These are phyloP conservation scores for Oropetium thomaeum DNA, from an alignment of 176 grass and related monocot genomes.

Conservation along the genomic window DNA sequence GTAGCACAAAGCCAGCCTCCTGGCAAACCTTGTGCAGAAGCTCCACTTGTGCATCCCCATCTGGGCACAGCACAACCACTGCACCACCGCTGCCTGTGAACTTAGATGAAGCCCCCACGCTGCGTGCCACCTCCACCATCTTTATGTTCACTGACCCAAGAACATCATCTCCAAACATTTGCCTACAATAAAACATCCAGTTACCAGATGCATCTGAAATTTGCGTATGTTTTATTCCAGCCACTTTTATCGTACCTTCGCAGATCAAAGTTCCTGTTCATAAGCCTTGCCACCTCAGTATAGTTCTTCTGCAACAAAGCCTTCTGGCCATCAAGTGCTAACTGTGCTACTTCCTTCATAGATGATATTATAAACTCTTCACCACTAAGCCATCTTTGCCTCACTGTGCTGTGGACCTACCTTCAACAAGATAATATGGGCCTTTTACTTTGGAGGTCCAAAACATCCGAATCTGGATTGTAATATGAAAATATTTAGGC, in stretches of 20 bases:
- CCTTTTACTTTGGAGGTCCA: neutral
- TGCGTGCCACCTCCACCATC: slow-evolving; percentile 75
- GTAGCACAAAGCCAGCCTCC: slow-evolving; percentile 47
- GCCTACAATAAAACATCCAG: slow-evolving; percentile 15
- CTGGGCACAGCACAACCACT: slow-evolving; percentile 55
- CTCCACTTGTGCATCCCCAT: slow-evolving; percentile 41
- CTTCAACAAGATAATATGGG: neutral
- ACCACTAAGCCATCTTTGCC: slow-evolving; percentile 73
- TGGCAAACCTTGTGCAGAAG: slow-evolving; percentile 43
- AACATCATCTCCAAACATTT: slow-evolving; percentile 86
- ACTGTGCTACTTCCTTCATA: slow-evolving; percentile 68
- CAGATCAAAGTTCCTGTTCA: slow-evolving; percentile 75
- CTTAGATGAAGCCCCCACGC: slow-evolving; percentile 55
- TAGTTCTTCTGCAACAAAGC: slow-evolving; percentile 53
- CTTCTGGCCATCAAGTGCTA: slow-evolving; percentile 52
- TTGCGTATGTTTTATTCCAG: neutral
- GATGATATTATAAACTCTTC: slow-evolving; percentile 59
- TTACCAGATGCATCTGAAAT: neutral
- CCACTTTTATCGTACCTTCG: slow-evolving; percentile 38
- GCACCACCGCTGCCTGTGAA: slow-evolving; percentile 81
- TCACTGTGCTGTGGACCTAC: slow-evolving; percentile 79
- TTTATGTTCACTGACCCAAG: slow-evolving; percentile 72
- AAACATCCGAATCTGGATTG: neutral
- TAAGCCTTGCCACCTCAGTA: slow-evolving; percentile 41
- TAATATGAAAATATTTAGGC: neutral